These are phyloP conservation scores for Lactifluus pinguis DNA, from an alignment of 768 basidiomycete genomes.

Conservation along the genomic window DNA sequence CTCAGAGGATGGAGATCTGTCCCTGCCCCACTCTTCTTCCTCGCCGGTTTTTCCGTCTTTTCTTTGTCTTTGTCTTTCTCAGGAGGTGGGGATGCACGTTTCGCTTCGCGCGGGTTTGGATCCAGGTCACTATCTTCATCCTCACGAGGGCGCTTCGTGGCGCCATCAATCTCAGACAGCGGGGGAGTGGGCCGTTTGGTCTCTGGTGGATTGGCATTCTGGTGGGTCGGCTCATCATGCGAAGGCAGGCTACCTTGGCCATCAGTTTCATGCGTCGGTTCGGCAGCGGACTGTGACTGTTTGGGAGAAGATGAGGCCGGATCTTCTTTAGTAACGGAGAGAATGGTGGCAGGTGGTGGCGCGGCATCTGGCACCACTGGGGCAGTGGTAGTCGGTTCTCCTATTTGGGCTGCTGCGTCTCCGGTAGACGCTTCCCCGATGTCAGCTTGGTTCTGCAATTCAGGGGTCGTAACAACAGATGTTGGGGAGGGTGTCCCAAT, in stretches of 20 bases:
- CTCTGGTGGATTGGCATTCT: constrained; percentile 47
- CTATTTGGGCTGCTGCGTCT: not conserved
- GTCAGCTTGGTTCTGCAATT: constrained; percentile 2
- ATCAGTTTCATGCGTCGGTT: not conserved
- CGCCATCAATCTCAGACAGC: constrained; percentile 37
- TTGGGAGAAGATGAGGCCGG: not conserved
- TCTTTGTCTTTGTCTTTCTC: constrained; percentile 18
- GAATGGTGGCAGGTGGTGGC: not conserved
- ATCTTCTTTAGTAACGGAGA: not conserved
- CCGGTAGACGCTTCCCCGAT: not conserved
- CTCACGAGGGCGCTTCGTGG: constrained; percentile 13
- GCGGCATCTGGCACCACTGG: not conserved
- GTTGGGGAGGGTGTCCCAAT: not conserved
- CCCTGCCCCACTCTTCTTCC: constrained; percentile 15
- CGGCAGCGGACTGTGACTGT: not conserved
- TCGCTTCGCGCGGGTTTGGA: constrained; percentile 33
- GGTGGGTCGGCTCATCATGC: constrained; percentile 48
- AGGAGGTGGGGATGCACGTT: constrained; percentile 55
- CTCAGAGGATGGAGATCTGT: not conserved
- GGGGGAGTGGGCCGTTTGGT: constrained; percentile 53
- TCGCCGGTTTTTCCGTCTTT: constrained; percentile 5
- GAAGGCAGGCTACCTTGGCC: constrained; percentile 32
- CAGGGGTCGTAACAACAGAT: not conserved
- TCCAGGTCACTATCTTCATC: constrained; percentile 10
- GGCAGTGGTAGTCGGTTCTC: not conserved